A percentile compares a stretch with the other conserved stretches of the same genome.
phyloP scores from a whole-genome alignment of 1,139 yeast genomes.

The Debaryomyces sp. region DNA sequence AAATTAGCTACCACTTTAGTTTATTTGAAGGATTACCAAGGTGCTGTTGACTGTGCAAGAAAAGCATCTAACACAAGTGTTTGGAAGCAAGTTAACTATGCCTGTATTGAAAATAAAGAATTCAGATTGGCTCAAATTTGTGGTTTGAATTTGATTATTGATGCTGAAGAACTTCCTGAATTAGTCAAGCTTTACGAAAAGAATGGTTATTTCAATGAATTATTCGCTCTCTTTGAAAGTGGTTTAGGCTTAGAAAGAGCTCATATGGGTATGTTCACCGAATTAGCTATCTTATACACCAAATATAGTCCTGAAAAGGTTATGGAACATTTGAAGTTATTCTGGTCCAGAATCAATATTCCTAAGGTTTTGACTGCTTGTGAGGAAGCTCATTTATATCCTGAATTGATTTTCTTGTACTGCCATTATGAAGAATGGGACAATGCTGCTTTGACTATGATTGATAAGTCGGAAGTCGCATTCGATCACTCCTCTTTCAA shows the following conservation, averaged over 20 bases:
- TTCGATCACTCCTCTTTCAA: conserved; percentile 94
- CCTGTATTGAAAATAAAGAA: conserved; percentile 93
- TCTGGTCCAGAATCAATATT: conserved; percentile 98
- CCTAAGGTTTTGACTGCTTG: conserved; percentile 96
- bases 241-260: conserved; percentile 98
- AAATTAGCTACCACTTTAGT: conserved; percentile 95
- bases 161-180: conserved; percentile 95
- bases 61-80: conserved; percentile 93
- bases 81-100: conserved; percentile 97
- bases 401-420: conserved; percentile 92
- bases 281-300: conserved; percentile 85
- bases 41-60: conserved; percentile 98
- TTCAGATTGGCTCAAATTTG: conserved; percentile 98
- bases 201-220: conserved; percentile 89
- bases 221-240: conserved; percentile 89
- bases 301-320: conserved; percentile 90
- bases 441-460: conserved; percentile 97
- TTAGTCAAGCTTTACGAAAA: conserved; percentile 84
- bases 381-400: conserved; percentile 94
- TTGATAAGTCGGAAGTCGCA: conserved; percentile 90
- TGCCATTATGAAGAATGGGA: conserved; percentile 99
- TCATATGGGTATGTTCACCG: conserved; percentile 99
- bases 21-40: conserved; percentile 87
- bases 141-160: conserved; percentile 95
- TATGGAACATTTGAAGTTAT: conserved; percentile 94